These are phyloP conservation scores for Xanthoconium stramineum DNA, from an alignment of 768 basidiomycete genomes.

Conservation along the genomic window DNA sequence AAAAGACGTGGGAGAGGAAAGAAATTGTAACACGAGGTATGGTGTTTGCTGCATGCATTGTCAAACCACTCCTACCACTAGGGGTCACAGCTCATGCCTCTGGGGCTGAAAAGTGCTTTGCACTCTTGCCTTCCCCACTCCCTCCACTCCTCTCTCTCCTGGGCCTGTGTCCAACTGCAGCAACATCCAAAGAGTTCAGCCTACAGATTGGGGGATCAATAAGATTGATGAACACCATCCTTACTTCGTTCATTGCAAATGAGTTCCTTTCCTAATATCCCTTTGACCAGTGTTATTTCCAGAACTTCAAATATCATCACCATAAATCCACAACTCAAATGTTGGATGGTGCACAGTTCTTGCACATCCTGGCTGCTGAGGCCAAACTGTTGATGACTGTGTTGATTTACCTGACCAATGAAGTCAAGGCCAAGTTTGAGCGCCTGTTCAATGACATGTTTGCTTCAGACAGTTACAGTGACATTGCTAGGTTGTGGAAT, in stretches of 20 bases:
- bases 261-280: neutral
- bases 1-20: no score
- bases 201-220: constrained; percentile 80
- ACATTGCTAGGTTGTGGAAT: constrained; percentile 89
- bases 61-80: no score
- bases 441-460: constrained; percentile 77
- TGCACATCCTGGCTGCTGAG: constrained; percentile 90
- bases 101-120: no score
- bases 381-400: constrained; percentile 82
- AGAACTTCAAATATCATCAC: constrained; percentile 95
- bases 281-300: constrained; percentile 5
- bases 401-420: constrained; percentile 60
- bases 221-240: constrained; percentile 76
- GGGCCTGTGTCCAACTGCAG: no score
- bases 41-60: no score
- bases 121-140: no score
- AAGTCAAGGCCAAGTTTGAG: constrained; percentile 65
- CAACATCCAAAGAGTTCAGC: no score
- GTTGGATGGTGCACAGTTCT: constrained; percentile 72
- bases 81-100: no score
- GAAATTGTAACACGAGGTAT: no score
- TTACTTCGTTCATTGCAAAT: constrained; percentile 54
- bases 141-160: no score
- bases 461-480: constrained; percentile 79
- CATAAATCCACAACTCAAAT: constrained; percentile 74